Evolutionary conservation across 805 yeast genomes (phyloP).

Genomic region (Teunomyces funiuensis): DNA sequence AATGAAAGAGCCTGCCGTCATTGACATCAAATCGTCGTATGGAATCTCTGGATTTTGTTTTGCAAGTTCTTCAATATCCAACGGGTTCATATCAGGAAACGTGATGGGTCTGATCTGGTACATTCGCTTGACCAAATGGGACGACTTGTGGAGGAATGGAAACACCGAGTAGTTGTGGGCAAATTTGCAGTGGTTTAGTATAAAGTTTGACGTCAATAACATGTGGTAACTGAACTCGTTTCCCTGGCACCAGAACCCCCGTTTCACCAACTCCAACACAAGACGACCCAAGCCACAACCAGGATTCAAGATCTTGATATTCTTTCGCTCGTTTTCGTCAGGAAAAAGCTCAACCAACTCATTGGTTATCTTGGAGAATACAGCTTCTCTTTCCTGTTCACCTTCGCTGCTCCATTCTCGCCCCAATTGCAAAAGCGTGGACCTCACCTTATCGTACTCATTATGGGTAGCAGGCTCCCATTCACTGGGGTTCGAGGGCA

Average conservation of each 20-base stretch:
- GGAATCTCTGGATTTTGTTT: constrained; percentile 38
- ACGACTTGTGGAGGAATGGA: constrained; percentile 56
- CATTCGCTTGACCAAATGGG: constrained; percentile 45
- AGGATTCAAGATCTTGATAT: constrained; percentile 52
- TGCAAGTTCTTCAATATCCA: constrained; percentile 30
- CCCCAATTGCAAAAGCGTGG: constrained; percentile 54
- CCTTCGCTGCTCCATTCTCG: constrained; percentile 68
- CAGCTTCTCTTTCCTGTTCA: constrained; percentile 38
- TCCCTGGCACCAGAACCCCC: constrained; percentile 65
- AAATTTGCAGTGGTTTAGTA: constrained; percentile 48
- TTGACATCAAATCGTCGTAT: constrained; percentile 57
- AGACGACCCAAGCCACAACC: constrained; percentile 67
- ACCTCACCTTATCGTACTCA: constrained; percentile 58
- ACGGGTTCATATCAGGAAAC: constrained; percentile 54
- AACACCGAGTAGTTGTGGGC: constrained; percentile 43
- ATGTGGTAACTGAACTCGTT: constrained; percentile 67
- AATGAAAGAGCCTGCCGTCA: constrained; percentile 70
- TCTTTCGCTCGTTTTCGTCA: constrained; percentile 30
- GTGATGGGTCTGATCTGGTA: constrained; percentile 50
- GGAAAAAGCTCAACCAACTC: constrained; percentile 39
- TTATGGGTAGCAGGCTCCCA: constrained; percentile 44
- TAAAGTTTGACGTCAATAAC: constrained; percentile 54
- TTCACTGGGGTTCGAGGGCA: constrained; percentile 28
- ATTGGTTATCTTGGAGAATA: constrained; percentile 39
- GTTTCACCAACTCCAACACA: constrained; percentile 51